phyloP scores from a whole-genome alignment of 495 filamentous ascomycete species.

The Aspergillus campestris region DNA sequence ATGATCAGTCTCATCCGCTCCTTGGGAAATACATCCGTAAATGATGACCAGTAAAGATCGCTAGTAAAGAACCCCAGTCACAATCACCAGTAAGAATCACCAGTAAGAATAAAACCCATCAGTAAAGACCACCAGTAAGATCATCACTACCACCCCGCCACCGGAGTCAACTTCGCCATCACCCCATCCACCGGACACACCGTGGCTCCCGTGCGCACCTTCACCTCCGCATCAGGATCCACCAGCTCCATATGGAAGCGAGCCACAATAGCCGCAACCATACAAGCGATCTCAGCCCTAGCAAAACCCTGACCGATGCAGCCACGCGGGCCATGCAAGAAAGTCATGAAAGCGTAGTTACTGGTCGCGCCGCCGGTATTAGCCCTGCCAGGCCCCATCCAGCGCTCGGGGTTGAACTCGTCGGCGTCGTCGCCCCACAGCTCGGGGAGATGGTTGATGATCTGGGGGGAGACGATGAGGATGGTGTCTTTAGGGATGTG shows the following conservation, averaged over 20 bases:
- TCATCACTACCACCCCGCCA: slow-evolving; percentile 56
- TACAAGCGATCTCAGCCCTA: slow-evolving; percentile 70
- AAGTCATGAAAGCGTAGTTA: slow-evolving; percentile 73
- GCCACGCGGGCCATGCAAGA: slow-evolving; percentile 70
- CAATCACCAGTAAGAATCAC: background rate
- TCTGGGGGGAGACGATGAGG: slow-evolving; percentile 40
- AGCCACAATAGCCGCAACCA: slow-evolving; percentile 69
- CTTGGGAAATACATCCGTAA: background rate
- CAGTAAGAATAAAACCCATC: background rate
- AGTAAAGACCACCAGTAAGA: background rate
- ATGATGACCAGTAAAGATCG: background rate
- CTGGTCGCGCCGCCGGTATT: slow-evolving; percentile 47
- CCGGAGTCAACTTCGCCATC: slow-evolving; percentile 45
- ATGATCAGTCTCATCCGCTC: too few species aligned
- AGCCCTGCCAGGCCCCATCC: slow-evolving; percentile 47
- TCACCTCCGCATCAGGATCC: slow-evolving; percentile 50
- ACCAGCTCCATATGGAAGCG: slow-evolving; percentile 56
- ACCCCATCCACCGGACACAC: slow-evolving; percentile 57
- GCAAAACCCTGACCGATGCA: slow-evolving; percentile 82
- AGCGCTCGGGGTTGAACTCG: slow-evolving; percentile 74
- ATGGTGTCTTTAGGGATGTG: slow-evolving; percentile 47
- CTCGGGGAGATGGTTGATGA: slow-evolving; percentile 62
- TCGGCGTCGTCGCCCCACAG: slow-evolving; percentile 82
- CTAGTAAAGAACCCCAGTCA: too few species aligned
- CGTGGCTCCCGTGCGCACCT: slow-evolving; percentile 52